A percentile compares a stretch with the other conserved stretches of the same genome.
Evolutionary conservation across 768 basidiomycete genomes (phyloP).

Genomic region (Lentinula guzmanii): DNA sequence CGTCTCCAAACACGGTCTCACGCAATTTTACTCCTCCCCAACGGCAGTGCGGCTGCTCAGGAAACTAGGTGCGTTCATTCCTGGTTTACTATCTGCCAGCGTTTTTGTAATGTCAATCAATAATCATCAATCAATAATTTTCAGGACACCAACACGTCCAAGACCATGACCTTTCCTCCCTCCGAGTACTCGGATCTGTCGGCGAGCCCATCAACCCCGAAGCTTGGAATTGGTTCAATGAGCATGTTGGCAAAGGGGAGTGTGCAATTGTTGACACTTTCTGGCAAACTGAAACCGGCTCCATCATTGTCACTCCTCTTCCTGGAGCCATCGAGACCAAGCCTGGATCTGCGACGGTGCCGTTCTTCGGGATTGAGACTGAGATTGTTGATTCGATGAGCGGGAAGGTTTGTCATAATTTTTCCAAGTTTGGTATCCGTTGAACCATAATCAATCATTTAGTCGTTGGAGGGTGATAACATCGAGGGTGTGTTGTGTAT

Average conservation of each 20-base stretch:
- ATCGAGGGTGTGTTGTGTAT: slow-evolving; percentile 91
- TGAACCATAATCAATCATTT: not conserved
- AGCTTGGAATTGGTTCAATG: slow-evolving; percentile 99
- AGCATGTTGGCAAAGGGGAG: slow-evolving; percentile 81
- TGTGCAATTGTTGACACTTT: slow-evolving; percentile 94
- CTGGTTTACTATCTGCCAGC: not conserved
- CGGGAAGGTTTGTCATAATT: slow-evolving; percentile 44
- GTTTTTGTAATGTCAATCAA: not conserved
- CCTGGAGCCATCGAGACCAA: slow-evolving; percentile 96
- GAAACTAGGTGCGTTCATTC: slow-evolving; percentile 21
- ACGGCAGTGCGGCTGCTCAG: slow-evolving; percentile 93
- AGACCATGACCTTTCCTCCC: slow-evolving; percentile 69
- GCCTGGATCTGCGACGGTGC: slow-evolving; percentile 94
- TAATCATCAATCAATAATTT: slow-evolving; percentile 14
- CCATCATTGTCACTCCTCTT: slow-evolving; percentile 91
- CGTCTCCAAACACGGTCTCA: slow-evolving; percentile 88
- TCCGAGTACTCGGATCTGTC: slow-evolving; percentile 88
- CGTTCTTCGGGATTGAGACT: slow-evolving; percentile 93
- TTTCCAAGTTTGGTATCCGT: not conserved
- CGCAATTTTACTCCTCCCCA: slow-evolving; percentile 93
- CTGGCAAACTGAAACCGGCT: slow-evolving; percentile 93
- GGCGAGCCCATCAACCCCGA: slow-evolving; percentile 99
- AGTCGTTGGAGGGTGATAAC: slow-evolving; percentile 57
- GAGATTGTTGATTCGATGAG: slow-evolving; percentile 81
- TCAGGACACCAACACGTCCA: slow-evolving; percentile 85